Evolutionary conservation across 2,329 filamentous ascomycete genomes (phyloP).

Genomic region (Ceratocystiopsis sp.): DNA sequence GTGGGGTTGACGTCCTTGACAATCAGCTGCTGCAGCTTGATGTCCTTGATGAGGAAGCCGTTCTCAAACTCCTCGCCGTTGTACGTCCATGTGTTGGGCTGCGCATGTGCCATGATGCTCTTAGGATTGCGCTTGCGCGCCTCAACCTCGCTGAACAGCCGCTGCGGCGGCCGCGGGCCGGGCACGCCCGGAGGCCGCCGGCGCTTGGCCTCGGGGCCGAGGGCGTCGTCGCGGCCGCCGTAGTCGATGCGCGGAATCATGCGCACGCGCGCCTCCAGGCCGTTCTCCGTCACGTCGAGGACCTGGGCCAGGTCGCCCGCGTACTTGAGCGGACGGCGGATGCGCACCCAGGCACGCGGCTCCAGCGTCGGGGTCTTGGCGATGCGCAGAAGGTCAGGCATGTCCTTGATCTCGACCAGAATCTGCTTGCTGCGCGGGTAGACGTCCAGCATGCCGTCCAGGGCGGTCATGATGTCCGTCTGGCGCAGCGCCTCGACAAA

Average conservation of each 20-base stretch:
- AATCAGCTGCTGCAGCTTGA: conserved; percentile 74
- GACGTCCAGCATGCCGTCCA: conserved; percentile 74
- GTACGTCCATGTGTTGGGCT: conserved; percentile 69
- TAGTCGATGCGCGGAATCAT: conserved; percentile 89
- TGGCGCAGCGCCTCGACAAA: conserved; percentile 86
- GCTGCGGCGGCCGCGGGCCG: conserved; percentile 62
- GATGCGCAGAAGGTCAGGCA: conserved; percentile 87
- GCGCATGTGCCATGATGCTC: conserved; percentile 47
- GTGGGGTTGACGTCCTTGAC: conserved; percentile 84
- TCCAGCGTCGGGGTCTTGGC: conserved; percentile 73
- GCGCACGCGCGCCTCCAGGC: conserved; percentile 70
- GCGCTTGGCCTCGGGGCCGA: conserved; percentile 49
- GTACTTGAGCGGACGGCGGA: conserved; percentile 66
- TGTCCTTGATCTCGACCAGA: conserved; percentile 88
- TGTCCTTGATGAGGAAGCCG: conserved; percentile 84
- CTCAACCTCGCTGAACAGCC: conserved; percentile 83
- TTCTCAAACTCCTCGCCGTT: conserved; percentile 81
- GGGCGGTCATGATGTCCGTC: conserved; percentile 65
- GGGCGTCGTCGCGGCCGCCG: conserved; percentile 60
- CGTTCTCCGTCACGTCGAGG: conserved; percentile 82
- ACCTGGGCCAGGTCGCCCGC: conserved; percentile 82
- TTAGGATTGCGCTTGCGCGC: conserved; percentile 72
- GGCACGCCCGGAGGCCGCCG: conserved; percentile 49
- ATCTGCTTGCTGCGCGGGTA: conserved; percentile 79
- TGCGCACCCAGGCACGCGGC: conserved; percentile 80